Evolutionary conservation across 345 rosid genomes (phyloP).

Genomic region (Rhizophora apiculata): DNA sequence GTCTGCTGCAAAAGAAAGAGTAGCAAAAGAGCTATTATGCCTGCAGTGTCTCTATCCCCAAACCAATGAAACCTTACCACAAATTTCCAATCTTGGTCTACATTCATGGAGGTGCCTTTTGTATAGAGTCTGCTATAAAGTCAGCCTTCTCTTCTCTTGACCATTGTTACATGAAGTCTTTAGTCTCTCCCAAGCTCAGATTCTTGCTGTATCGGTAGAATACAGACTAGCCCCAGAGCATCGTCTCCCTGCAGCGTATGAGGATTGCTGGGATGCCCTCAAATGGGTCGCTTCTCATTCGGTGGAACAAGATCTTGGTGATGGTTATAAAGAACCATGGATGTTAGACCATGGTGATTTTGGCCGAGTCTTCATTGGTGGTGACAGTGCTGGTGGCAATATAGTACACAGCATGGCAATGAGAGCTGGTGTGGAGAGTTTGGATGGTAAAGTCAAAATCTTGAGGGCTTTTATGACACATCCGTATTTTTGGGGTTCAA

Average conservation of each 20-base stretch:
- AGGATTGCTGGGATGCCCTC: conserved; percentile 47
- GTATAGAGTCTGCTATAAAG: conserved; percentile 27
- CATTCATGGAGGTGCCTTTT: conserved; percentile 46
- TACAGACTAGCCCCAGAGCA: conserved; percentile 45
- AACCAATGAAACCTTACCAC: neutral
- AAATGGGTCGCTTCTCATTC: conserved; percentile 39
- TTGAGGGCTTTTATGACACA: too few species aligned
- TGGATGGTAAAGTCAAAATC: too few species aligned
- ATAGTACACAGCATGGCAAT: too few species aligned
- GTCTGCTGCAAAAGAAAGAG: conserved; percentile 6
- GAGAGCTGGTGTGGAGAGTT: too few species aligned
- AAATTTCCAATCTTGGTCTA: conserved; percentile 42
- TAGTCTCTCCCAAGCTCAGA: conserved; percentile 25
- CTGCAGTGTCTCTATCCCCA: conserved; percentile 33
- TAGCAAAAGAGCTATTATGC: conserved; percentile 23
- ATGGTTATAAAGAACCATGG: conserved; percentile 35
- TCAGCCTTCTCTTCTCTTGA: conserved; percentile 25
- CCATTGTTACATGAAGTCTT: conserved; percentile 16
- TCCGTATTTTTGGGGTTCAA: too few species aligned
- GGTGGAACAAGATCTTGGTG: neutral
- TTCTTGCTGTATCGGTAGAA: conserved; percentile 39
- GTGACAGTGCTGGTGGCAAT: too few species aligned
- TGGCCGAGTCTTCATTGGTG: too few species aligned
- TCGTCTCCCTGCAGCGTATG: conserved; percentile 32
- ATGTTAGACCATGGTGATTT: conserved; percentile 28